These are phyloP conservation scores for Polyporus tsugae DNA, from an alignment of 1,284 basidiomycete species.

Conservation along the genomic window DNA sequence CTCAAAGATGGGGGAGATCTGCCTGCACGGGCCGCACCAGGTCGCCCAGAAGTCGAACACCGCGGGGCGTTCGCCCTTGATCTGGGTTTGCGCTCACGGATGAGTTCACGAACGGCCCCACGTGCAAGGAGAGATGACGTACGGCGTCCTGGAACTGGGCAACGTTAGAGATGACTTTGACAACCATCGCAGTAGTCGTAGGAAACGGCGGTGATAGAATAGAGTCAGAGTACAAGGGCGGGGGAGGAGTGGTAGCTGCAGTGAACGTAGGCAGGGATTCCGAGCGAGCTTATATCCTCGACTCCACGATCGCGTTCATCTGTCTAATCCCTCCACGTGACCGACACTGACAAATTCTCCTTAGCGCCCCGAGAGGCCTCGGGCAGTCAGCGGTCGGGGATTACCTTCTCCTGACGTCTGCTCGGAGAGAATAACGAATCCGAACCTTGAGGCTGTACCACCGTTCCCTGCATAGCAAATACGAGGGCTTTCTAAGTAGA, in stretches of 20 bases:
- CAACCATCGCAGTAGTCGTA: conserved; percentile 42
- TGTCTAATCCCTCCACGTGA: conserved; percentile 28
- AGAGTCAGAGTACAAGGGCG: neutral
- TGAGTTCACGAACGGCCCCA: conserved; percentile 6
- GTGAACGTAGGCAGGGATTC: neutral
- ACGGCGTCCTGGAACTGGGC: conserved; percentile 65
- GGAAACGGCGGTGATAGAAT: conserved; percentile 7
- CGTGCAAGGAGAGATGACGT: conserved; percentile 30
- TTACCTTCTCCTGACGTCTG: neutral
- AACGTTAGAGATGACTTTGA: conserved; percentile 55
- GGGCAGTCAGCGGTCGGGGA: conserved; percentile 2
- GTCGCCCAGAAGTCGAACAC: conserved; percentile 85
- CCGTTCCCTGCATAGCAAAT: neutral
- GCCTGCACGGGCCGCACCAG: conserved; percentile 80
- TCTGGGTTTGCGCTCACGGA: conserved; percentile 49
- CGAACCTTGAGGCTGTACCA: neutral
- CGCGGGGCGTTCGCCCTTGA: conserved; percentile 62
- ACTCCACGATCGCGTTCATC: conserved; percentile 26
- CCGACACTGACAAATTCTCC: conserved; percentile 22
- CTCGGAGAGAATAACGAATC: neutral
- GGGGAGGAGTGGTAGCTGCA: conserved; percentile 12
- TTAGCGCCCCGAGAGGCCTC: conserved; percentile 11
- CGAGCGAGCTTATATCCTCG: conserved; percentile 23
- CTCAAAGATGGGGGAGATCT: conserved; percentile 84
- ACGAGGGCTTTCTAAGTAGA: neutral